Evolutionary conservation across 371 early-diverging fungal species (phyloP), one percentile per base, ranked within the genome.

Genomic region (Choanephora cucurbitarum): DNA sequence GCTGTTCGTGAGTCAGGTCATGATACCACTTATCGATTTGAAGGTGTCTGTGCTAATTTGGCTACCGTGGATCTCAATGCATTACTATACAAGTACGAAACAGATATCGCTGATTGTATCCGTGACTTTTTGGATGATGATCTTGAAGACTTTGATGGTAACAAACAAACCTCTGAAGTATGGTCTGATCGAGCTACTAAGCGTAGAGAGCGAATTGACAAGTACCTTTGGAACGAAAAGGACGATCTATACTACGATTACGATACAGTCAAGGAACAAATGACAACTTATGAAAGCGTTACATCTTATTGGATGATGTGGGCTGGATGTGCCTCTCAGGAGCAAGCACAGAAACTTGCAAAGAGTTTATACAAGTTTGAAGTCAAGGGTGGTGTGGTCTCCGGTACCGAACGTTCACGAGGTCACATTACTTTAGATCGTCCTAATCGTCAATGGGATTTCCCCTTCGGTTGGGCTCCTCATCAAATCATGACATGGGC

Each of bases 401-500:
- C 88, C 49, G 92, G 94, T 17, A 94, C 94, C 1, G 91, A 92
- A 55, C 76, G 77, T 63, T 92, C 92, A 8, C 83, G 93, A 22
- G 94, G 94, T 15, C 34, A 53, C 8, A 84, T 89, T 32, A 66
- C 83, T 8, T 64, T 91, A 17, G 86, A 86, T 51, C 79, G 97
- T n/a, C 96, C 96, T 21, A 91, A 91, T 56, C 85, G 96, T 32
- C 97, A 97, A 65, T 96, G 96, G 96, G 97, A 96, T 55, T 93
- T 85, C 62, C 93, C 91, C 0, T 93, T 83, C 62, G 93, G 97
- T n/a, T 96, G 97, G 97, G 96, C 96, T 17, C 97, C 97, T 49
- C 96, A 95, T 73, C 97, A 97, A 72, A 96, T 97, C 23, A 75
- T 97, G 63, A 91, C 95, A 1, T 97, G 97, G 97, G 75, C 78